Conservation (phyloP, 495 filamentous ascomycete species). For the Aspergillus affinis region DNA sequence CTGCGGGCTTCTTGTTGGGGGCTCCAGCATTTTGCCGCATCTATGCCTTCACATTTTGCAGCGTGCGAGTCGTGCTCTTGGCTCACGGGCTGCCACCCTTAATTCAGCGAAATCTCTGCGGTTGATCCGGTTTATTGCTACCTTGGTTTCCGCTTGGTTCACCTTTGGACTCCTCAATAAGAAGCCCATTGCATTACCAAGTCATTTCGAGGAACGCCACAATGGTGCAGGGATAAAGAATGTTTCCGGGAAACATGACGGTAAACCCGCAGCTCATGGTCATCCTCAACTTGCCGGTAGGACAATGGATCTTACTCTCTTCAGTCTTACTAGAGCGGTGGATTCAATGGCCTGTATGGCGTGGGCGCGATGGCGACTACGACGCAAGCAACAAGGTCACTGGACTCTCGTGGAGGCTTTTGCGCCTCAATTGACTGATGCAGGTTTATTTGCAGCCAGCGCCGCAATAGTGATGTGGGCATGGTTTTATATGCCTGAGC, state of each 20-base stretch:
- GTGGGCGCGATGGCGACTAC: slow-evolving; percentile 53
- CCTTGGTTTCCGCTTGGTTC: slow-evolving; percentile 49
- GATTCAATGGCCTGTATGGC: slow-evolving; percentile 67
- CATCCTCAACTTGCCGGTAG: slow-evolving; percentile 59
- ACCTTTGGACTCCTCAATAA: slow-evolving; percentile 49
- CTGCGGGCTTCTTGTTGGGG: slow-evolving; percentile 74
- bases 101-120: slow-evolving; percentile 21
- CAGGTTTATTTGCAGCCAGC: slow-evolving; percentile 73
- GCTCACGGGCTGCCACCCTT: slow-evolving; percentile 17
- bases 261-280: slow-evolving; percentile 18
- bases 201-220: slow-evolving; percentile 6
- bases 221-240: slow-evolving; percentile 10
- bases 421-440: slow-evolving; percentile 58
- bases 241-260: slow-evolving; percentile 46
- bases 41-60: slow-evolving; percentile 35
- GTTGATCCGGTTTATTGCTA: slow-evolving; percentile 39
- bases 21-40: slow-evolving; percentile 67
- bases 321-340: slow-evolving; percentile 70
- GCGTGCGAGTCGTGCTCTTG: slow-evolving; percentile 20
- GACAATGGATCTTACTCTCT: slow-evolving; percentile 84
- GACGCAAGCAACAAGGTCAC: slow-evolving; percentile 32
- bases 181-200: slow-evolving; percentile 27
- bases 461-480: slow-evolving; percentile 87
- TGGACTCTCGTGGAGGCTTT: slow-evolving; percentile 54
- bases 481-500: slow-evolving; percentile 74